phyloP scores from a whole-genome alignment of 768 basidiomycete species.

The Mycena rebaudengoi region DNA sequence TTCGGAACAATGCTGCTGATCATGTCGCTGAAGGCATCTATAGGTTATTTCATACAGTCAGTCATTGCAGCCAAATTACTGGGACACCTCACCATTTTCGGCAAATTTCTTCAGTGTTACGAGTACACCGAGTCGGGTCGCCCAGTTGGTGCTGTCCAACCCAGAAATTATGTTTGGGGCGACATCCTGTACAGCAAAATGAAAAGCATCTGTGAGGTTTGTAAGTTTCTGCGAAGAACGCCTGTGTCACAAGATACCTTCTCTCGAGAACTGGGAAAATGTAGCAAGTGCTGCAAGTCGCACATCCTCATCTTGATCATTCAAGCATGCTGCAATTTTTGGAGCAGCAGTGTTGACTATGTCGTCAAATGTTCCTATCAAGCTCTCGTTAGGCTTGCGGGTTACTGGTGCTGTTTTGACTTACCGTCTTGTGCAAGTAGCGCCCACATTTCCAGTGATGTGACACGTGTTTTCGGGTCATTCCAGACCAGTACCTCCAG shows the following conservation, averaged over 20 bases:
- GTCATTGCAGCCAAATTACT: neutral
- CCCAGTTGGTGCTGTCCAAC: neutral
- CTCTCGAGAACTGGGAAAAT: neutral
- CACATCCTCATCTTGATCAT: neutral
- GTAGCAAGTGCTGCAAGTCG: neutral
- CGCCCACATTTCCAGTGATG: neutral
- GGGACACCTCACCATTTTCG: slow-evolving; percentile 2
- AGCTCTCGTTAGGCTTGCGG: neutral
- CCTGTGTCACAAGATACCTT: neutral
- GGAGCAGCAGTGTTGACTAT: neutral
- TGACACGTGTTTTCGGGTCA: neutral
- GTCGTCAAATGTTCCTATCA: neutral
- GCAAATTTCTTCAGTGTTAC: neutral
- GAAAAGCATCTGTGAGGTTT: neutral
- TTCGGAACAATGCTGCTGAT: neutral
- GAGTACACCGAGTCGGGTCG: neutral
- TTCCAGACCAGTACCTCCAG: neutral
- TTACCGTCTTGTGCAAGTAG: neutral
- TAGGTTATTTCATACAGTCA: neutral
- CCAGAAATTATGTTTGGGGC: neutral
- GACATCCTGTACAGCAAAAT: neutral
- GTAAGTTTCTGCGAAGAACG: neutral
- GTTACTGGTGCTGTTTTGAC: neutral
- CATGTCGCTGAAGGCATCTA: slow-evolving; percentile 6
- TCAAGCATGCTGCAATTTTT: neutral